phyloP scores from a whole-genome alignment of 2,329 filamentous ascomycete genomes.

The Aspergillus viridinutans region DNA sequence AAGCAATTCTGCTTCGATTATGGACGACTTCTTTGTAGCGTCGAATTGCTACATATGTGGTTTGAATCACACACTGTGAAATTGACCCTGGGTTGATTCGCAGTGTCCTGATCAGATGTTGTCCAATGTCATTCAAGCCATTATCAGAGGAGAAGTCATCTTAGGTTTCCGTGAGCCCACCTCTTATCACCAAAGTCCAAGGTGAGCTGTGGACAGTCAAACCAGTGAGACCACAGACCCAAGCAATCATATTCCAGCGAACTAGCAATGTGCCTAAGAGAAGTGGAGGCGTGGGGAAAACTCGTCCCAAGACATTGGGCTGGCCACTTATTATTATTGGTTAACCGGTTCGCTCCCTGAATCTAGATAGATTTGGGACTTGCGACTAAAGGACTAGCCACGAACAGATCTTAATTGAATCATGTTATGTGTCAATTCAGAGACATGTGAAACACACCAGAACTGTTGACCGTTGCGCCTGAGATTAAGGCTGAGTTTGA shows the following conservation, averaged over 20 bases:
- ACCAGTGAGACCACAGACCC: conserved; percentile 11
- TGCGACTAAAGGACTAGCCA: not conserved
- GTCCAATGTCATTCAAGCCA: no score
- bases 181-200: not conserved
- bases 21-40: not conserved
- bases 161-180: not conserved
- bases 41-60: not conserved
- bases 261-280: conserved; percentile 3
- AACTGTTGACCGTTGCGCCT: not conserved
- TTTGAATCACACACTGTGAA: not conserved
- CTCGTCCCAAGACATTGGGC: not conserved
- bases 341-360: not conserved
- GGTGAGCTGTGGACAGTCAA: conserved; percentile 5
- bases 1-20: not conserved
- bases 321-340: not conserved
- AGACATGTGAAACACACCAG: not conserved
- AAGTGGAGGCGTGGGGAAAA: conserved; percentile 19
- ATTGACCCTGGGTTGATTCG: no score
- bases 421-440: not conserved
- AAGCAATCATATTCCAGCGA: not conserved
- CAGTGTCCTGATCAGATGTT: not conserved
- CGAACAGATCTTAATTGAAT: not conserved
- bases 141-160: not conserved
- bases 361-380: not conserved
- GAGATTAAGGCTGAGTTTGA: not conserved